Conservation (phyloP, 352 stramenopile genomes). For the Pythium diclinum region DNA sequence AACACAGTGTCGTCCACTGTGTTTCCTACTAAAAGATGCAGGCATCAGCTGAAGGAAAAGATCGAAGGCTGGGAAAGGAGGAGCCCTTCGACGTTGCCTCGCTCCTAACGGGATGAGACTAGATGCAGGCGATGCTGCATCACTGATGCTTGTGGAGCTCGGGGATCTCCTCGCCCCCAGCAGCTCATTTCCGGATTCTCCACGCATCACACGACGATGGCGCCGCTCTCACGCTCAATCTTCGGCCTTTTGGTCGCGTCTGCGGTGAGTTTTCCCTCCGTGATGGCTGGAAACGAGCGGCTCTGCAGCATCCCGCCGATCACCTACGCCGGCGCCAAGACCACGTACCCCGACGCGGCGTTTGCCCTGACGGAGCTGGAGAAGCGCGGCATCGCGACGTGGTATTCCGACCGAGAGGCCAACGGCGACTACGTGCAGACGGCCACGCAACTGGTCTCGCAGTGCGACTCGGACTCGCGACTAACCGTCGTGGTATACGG, state of each 20-base stretch:
- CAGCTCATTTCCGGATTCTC: too few species aligned
- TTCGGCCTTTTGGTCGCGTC: not conserved
- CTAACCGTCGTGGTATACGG: constrained; percentile 68
- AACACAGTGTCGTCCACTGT: too few species aligned
- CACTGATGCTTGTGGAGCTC: too few species aligned
- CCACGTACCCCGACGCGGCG: constrained; percentile 36
- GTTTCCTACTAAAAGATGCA: too few species aligned
- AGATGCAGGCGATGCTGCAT: too few species aligned
- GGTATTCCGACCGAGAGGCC: constrained; percentile 47
- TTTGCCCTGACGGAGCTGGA: constrained; percentile 61
- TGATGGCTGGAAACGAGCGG: constrained; percentile 24
- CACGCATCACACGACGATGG: too few species aligned
- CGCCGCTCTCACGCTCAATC: not conserved
- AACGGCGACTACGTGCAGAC: constrained; percentile 35
- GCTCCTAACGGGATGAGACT: too few species aligned
- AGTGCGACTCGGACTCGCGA: constrained; percentile 38
- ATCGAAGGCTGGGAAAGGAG: too few species aligned
- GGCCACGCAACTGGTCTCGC: constrained; percentile 32
- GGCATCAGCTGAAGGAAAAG: too few species aligned
- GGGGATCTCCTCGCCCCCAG: too few species aligned
- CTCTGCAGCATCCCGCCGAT: constrained; percentile 40
- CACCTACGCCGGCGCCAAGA: constrained; percentile 49
- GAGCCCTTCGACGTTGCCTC: too few species aligned
- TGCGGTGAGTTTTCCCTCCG: not conserved
- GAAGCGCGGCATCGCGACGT: constrained; percentile 50